Conservation (phyloP, 2,329 filamentous ascomycete species). For the Aspergillus quadricinctus region DNA sequence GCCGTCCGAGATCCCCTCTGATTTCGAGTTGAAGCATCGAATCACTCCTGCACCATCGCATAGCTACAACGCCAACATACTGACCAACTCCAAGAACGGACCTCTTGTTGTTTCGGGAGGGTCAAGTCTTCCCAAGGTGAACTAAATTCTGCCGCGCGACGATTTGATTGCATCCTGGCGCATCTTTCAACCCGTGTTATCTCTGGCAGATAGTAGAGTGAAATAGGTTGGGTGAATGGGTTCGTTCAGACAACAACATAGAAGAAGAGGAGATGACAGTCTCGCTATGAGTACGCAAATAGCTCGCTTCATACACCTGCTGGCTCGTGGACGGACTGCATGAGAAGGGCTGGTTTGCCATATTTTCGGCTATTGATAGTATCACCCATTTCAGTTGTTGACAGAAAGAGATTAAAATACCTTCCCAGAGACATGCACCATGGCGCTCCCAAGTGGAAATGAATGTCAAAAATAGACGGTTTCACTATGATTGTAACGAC, state of each 20-base stretch:
- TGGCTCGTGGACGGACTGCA: neutral
- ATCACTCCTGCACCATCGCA: constrained; percentile 16
- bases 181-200: constrained; percentile 3
- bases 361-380: neutral
- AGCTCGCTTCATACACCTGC: neutral
- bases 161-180: neutral
- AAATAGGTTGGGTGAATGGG: neutral
- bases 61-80: constrained; percentile 20
- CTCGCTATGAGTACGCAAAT: neutral
- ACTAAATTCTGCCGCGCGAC: constrained; percentile 9
- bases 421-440: neutral
- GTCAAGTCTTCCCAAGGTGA: constrained; percentile 22
- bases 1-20: constrained; percentile 42
- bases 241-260: neutral
- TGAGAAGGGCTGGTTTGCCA: neutral
- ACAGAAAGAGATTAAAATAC: neutral
- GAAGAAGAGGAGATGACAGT: neutral
- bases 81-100: constrained; percentile 25
- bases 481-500: neutral
- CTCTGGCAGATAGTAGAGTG: constrained; percentile 5
- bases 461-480: neutral
- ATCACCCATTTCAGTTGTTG: neutral
- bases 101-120: constrained; percentile 40
- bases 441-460: neutral
- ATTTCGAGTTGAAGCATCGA: constrained; percentile 39